These are phyloP conservation scores for Monoraphidium neglectum DNA, from an alignment of 139 green algal species.

Conservation along the genomic window DNA sequence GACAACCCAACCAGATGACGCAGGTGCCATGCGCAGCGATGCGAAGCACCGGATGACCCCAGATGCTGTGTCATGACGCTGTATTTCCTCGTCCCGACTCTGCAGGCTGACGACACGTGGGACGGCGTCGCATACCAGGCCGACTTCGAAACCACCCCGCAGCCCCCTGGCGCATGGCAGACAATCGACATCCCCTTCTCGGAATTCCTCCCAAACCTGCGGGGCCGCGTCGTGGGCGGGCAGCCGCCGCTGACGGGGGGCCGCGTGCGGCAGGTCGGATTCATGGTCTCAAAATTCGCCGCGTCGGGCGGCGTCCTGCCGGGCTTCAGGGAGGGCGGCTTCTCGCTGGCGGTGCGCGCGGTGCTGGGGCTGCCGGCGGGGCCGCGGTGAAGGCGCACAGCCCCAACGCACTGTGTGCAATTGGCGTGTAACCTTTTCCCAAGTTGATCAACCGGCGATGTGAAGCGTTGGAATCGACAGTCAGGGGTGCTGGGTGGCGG, in stretches of 20 bases:
- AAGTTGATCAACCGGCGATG: too few species aligned
- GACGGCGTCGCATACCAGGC: constrained; percentile 24
- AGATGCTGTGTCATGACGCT: too few species aligned
- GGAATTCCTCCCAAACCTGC: constrained; percentile 31
- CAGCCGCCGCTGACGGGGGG: constrained; percentile 16
- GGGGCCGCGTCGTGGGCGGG: constrained; percentile 9
- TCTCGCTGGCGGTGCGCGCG: constrained; percentile 19
- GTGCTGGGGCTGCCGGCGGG: too few species aligned
- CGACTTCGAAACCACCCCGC: constrained; percentile 21
- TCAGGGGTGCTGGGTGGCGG: too few species aligned
- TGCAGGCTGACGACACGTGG: constrained; percentile 8
- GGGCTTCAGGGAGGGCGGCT: constrained; percentile 19
- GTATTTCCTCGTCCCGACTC: too few species aligned
- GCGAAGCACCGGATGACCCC: too few species aligned
- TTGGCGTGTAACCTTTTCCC: too few species aligned
- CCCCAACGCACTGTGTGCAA: too few species aligned
- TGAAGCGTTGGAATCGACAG: too few species aligned
- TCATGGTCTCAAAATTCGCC: constrained; percentile 41
- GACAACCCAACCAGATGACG: too few species aligned
- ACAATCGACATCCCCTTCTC: constrained; percentile 28
- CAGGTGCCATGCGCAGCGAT: too few species aligned
- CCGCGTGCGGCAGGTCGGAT: constrained; percentile 27
- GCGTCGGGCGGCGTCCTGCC: constrained; percentile 8
- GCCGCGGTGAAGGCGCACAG: too few species aligned
- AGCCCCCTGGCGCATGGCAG: not conserved